Base-by-base conservation (phyloP, 2,329 filamentous ascomycete genomes). In the Aureobasidium musti region DNA sequence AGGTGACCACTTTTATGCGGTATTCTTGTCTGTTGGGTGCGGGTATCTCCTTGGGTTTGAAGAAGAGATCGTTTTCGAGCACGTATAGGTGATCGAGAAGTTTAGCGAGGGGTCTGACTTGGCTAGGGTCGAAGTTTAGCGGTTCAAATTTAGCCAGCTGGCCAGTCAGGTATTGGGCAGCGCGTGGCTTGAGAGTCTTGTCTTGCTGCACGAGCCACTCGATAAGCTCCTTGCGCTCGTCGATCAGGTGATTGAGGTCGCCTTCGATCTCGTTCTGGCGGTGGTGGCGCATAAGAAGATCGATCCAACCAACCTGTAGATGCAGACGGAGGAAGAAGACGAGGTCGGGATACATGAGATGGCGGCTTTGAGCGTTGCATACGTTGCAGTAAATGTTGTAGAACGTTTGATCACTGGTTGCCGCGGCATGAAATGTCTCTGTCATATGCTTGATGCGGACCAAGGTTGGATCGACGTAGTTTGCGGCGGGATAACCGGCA, bases 121-220 rank as follows among this genome's bases (percentile, higher is more conserved):
- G 30, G 5, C 23, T 30, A 21, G 60, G 60, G 17, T 56, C 50
- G 19, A 63, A 63, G 61, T 47, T n/a, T 1, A 65, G 50, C 0
- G 61, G 23, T 11, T 37, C 49, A 14, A 65, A 65, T n/a, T 17
- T 23, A 8, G 49, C 10, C n/a, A 65, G 23, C 21, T 65, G 37
- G 1, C 8, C 5, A 11, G 5, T 2, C 14, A 65, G 61, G n/a
- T 65, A 65, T 13, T 35, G 28, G 7, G 33, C 61, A 8, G 21
- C 26, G 7, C 61, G 49, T 7, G 7, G 21, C 17, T 56, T 56
- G 5, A 65, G 7, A 2, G 49, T 65, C 26, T 37, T 23, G 28
- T 56, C 50, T 2, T 26, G 21, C n/a, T 45, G 6, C 1, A 54
- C 37, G 1, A 56, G 61, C 61, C 49, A 56, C 5, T 4, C 21